A percentile compares a stretch with the other conserved stretches of the same genome.
phyloP scores from a whole-genome alignment of 176 grass and related monocot species.

The Hyparrhenia diplandra region DNA sequence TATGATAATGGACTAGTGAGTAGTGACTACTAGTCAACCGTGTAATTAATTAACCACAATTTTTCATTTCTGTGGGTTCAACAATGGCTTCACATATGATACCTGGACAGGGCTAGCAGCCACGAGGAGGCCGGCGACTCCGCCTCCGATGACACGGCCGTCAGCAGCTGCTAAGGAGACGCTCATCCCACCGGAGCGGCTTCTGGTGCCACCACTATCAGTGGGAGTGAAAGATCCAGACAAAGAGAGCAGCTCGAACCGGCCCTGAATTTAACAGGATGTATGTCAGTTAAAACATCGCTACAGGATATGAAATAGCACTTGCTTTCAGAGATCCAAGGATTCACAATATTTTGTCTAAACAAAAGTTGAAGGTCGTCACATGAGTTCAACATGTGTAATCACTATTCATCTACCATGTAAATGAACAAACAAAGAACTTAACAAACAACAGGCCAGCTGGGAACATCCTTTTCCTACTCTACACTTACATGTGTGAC shows the following conservation, averaged over 20 bases:
- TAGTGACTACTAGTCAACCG: neutral
- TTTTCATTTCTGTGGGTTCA: neutral
- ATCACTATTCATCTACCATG: neutral
- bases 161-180: slow-evolving; percentile 74
- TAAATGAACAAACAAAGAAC: neutral
- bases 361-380: neutral
- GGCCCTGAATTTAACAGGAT: slow-evolving; percentile 44
- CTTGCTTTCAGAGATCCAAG: neutral
- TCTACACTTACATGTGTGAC: neutral
- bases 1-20: neutral
- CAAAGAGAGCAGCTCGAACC: slow-evolving; percentile 78
- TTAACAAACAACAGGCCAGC: neutral
- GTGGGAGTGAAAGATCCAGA: slow-evolving; percentile 89
- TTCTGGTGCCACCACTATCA: slow-evolving; percentile 63
- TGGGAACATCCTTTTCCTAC: neutral
- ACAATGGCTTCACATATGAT: slow-evolving; percentile 27
- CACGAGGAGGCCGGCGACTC: slow-evolving; percentile 80
- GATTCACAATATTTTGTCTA: slow-evolving; percentile 8
- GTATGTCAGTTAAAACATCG: neutral
- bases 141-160: slow-evolving; percentile 84
- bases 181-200: slow-evolving; percentile 86
- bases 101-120: slow-evolving; percentile 89
- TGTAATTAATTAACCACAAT: neutral
- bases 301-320: neutral
- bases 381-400: neutral